These are phyloP conservation scores for Rhodocollybia butyracea DNA, from an alignment of 768 basidiomycete genomes.

Conservation along the genomic window DNA sequence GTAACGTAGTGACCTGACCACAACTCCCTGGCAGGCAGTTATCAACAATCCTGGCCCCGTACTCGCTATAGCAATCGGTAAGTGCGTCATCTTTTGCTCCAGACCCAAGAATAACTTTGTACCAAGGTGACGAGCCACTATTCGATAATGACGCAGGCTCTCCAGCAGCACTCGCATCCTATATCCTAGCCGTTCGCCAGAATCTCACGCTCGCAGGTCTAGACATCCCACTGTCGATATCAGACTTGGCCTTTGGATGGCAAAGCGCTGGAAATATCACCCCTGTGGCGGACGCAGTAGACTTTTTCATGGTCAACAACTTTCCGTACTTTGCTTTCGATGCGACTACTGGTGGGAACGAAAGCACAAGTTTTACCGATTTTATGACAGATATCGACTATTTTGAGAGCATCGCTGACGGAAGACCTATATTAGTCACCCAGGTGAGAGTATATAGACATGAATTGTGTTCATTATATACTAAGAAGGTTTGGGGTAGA, in stretches of 20 bases:
- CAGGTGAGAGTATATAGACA: conserved; percentile 4
- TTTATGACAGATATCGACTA: conserved; percentile 12
- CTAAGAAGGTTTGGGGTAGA: background rate
- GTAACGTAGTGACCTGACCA: background rate
- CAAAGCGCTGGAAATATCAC: conserved; percentile 14
- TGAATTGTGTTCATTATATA: background rate
- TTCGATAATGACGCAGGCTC: conserved; percentile 13
- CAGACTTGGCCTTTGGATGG: conserved; percentile 14
- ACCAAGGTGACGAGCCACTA: conserved; percentile 14
- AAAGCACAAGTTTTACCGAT: conserved; percentile 8
- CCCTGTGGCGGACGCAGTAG: conserved; percentile 8
- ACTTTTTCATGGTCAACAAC: conserved; percentile 16
- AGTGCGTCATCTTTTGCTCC: conserved; percentile 2
- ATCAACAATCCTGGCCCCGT: conserved; percentile 14
- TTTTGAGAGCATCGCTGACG: conserved; percentile 11
- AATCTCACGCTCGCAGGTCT: conserved; percentile 12
- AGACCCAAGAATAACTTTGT: background rate
- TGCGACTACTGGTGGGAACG: conserved; percentile 12
- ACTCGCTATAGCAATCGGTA: conserved; percentile 14
- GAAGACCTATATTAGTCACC: conserved; percentile 13
- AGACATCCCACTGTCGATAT: conserved; percentile 14
- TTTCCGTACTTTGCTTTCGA: conserved; percentile 15
- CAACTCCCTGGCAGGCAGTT: conserved; percentile 10
- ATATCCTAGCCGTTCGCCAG: conserved; percentile 11
- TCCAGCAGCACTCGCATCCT: conserved; percentile 11